Evolutionary conservation across 257 asterid species (phyloP).

Genomic region (Verbena officinalis): DNA sequence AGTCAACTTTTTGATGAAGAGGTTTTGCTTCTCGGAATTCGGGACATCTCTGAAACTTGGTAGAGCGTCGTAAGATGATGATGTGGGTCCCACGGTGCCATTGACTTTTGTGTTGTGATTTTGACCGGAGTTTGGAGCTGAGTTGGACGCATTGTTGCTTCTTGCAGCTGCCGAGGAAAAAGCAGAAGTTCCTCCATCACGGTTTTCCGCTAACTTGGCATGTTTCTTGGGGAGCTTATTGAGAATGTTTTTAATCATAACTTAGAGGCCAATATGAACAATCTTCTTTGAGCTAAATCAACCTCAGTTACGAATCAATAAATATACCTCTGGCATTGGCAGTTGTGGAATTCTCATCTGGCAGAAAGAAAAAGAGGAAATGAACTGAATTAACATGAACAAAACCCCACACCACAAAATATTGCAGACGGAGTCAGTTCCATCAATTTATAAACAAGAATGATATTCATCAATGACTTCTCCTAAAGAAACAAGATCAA

Average conservation of each 20-base stretch:
- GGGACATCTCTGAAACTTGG: constrained; percentile 86
- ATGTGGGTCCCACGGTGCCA: constrained; percentile 47
- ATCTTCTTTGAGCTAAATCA: constrained; percentile 26
- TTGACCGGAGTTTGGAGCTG: constrained; percentile 39
- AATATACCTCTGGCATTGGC: constrained; percentile 16
- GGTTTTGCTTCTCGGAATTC: constrained; percentile 68
- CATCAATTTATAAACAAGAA: constrained; percentile 22
- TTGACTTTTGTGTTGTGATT: constrained; percentile 41
- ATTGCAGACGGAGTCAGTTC: constrained; percentile 1
- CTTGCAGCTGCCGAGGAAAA: constrained; percentile 44
- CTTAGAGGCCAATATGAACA: constrained; percentile 33
- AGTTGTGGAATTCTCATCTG: constrained; percentile 45
- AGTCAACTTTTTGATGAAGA: constrained; percentile 69
- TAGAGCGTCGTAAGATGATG: constrained; percentile 62
- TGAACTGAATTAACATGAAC: constrained; percentile 25
- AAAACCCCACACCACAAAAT: constrained; percentile 23
- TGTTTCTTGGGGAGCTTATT: constrained; percentile 65
- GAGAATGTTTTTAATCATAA: constrained; percentile 64
- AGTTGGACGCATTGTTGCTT: constrained; percentile 37
- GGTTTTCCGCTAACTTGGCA: constrained; percentile 47
- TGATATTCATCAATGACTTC: constrained; percentile 13
- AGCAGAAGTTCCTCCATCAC: constrained; percentile 53
- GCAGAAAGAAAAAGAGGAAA: constrained; percentile 4
- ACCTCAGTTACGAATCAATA: constrained; percentile 20
- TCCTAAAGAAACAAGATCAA: constrained; percentile 14